Evolutionary conservation across 2,329 filamentous ascomycete genomes (phyloP).

Genomic region (Fusarium clavum): DNA sequence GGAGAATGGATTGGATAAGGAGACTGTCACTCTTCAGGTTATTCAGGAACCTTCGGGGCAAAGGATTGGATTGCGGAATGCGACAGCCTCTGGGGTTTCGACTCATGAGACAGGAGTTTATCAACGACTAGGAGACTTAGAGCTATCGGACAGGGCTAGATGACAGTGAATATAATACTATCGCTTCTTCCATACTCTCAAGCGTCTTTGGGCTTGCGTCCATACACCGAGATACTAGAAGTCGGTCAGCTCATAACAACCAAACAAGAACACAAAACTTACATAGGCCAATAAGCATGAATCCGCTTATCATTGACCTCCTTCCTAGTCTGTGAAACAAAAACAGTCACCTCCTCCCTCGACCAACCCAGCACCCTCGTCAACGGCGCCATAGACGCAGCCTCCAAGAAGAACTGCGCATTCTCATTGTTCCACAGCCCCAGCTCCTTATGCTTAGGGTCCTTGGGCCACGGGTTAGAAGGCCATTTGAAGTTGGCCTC

Average conservation of each 20-base stretch:
- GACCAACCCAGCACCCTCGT: slow-evolving; percentile 23
- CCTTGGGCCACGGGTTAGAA: slow-evolving; percentile 25
- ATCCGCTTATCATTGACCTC: slow-evolving; percentile 15
- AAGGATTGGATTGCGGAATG: neutral
- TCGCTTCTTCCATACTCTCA: accelerated
- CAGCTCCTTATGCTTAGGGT: slow-evolving; percentile 25
- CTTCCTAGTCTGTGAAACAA: slow-evolving; percentile 16
- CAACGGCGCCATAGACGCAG: slow-evolving; percentile 12
- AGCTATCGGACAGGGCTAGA: neutral
- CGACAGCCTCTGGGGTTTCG: neutral
- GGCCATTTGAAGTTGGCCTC: slow-evolving; percentile 24
- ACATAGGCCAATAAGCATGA: slow-evolving; percentile 36
- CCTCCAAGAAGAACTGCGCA: slow-evolving; percentile 1
- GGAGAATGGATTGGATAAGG: too few species aligned
- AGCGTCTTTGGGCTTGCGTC: neutral
- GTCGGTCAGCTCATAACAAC: neutral
- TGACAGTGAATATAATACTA: too few species aligned
- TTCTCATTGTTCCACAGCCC: slow-evolving; percentile 28
- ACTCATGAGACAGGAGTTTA: neutral
- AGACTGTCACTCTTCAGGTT: neutral
- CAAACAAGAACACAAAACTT: neutral
- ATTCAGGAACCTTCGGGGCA: neutral
- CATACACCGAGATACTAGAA: slow-evolving; percentile 16
- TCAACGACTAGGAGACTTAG: neutral
- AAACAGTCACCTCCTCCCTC: slow-evolving; percentile 20